phyloP scores from a whole-genome alignment of 306 rosid species.

The Cucumis sativus region Cucumber_9930_V3 NC_026656.2:20095501-20096000 shows the following conservation, averaged over 20 bases:
- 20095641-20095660: background rate
- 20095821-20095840: background rate
- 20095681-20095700: background rate
- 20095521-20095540: background rate
- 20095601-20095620: slow-evolving; percentile 5
- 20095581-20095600: slow-evolving; percentile 1
- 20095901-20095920: background rate
- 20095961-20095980: background rate
- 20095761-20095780: background rate
- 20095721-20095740: background rate
- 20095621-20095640: background rate
- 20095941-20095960: background rate
- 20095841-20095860: background rate
- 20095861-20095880: background rate
- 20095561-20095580: background rate
- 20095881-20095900: background rate
- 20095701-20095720: background rate
- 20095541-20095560: slow-evolving; percentile 8
- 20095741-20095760: background rate
- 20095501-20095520: background rate
- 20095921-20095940: background rate
- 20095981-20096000: background rate
- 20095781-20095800: background rate
- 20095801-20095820: background rate
- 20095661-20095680: background rate